Conservation (phyloP, 1,284 basidiomycete species). For the Anthracocystis panici-leucophaei region DNA sequence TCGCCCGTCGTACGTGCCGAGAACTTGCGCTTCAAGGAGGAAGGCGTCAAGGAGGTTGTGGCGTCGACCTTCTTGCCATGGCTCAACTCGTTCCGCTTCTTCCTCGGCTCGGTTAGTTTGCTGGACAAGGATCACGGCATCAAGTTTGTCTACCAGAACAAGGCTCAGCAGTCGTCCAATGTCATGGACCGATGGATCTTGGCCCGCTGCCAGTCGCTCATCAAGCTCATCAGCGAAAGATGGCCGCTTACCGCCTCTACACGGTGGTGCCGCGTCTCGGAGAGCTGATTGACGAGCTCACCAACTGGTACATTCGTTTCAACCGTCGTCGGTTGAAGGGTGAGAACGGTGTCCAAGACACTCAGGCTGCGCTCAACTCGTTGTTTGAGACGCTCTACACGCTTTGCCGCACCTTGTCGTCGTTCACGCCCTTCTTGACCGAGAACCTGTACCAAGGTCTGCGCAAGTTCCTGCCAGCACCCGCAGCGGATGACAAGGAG, state of each 20-base stretch:
- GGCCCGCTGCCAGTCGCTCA: constrained; percentile 94
- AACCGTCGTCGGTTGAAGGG: constrained; percentile 96
- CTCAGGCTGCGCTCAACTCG: constrained; percentile 89
- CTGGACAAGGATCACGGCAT: constrained; percentile 84
- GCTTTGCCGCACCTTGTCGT: constrained; percentile 94
- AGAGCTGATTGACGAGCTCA: constrained; percentile 93
- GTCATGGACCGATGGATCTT: constrained; percentile 99
- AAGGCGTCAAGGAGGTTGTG: constrained; percentile 95
- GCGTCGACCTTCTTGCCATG: constrained; percentile 96
- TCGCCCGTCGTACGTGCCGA: constrained; percentile 98
- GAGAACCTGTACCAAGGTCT: constrained; percentile 97
- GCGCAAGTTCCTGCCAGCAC: constrained; percentile 77
- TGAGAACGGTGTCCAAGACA: constrained; percentile 90
- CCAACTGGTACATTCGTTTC: constrained; percentile 99
- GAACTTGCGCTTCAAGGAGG: constrained; percentile 96
- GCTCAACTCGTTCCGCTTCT: constrained; percentile 99
- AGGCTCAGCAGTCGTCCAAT: constrained; percentile 86
- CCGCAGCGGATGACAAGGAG: constrained; percentile 73
- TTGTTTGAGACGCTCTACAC: constrained; percentile 96
- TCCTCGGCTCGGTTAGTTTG: constrained; percentile 92
- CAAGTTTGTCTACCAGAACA: constrained; percentile 87
- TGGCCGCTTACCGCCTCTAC: constrained; percentile 97
- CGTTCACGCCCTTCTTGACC: constrained; percentile 97
- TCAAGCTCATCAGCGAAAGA: constrained; percentile 89
- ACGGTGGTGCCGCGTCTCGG: constrained; percentile 95